These are phyloP conservation scores for Senna tora DNA, from an alignment of 306 rosid genomes.

Conservation along the genomic window DNA sequence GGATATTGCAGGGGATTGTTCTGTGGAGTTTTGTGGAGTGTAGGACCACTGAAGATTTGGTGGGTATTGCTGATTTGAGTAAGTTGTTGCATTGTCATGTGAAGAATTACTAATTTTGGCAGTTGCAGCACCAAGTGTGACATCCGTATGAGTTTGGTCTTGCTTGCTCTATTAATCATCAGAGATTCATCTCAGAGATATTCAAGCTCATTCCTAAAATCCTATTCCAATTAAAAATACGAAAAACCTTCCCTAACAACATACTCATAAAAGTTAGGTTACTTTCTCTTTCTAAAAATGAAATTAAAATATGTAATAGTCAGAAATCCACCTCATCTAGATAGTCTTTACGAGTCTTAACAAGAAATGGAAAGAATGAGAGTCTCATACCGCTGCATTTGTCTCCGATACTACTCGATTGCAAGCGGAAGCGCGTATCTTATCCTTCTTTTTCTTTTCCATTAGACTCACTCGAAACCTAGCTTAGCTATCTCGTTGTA, in stretches of 20 bases:
- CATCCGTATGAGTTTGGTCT: conserved; percentile 32
- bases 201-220: not conserved
- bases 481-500: not conserved
- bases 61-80: conserved; percentile 40
- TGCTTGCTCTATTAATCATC: conserved; percentile 47
- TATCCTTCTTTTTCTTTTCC: conserved; percentile 45
- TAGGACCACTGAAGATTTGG: conserved; percentile 38
- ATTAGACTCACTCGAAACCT: conserved; percentile 34
- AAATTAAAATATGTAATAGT: conserved; percentile 1
- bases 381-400: conserved; percentile 36
- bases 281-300: not conserved
- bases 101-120: conserved; percentile 31
- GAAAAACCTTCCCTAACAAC: not conserved
- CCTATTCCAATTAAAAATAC: not conserved
- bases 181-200: conserved; percentile 5
- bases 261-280: not conserved
- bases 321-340: not conserved
- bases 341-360: too few relatives aligned
- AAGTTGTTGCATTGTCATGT: conserved; percentile 25
- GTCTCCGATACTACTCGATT: conserved; percentile 39
- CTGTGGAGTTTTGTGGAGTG: conserved; percentile 39
- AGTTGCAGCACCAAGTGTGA: conserved; percentile 2
- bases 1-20: conserved; percentile 38
- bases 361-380: not conserved
- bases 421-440: conserved; percentile 27